Base-by-base conservation (phyloP, 495 filamentous ascomycete species). In the Delitschia confertaspora region DNA sequence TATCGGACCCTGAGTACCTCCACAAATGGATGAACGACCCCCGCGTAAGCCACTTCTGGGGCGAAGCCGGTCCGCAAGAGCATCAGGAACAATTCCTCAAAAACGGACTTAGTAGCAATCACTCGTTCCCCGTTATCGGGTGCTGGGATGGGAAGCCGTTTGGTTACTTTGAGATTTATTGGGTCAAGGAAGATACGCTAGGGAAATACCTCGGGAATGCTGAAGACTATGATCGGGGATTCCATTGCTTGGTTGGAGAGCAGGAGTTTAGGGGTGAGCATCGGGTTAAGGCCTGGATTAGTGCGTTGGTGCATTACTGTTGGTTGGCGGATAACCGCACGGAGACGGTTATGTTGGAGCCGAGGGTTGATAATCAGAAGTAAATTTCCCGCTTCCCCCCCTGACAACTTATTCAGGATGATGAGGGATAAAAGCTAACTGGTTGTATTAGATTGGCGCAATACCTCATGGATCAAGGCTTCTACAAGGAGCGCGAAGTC, bases 101-200 rank as follows among this genome's bases (percentile, higher is more conserved):
- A 1, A 62, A 65, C 11, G 79, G 73, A 11, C 61, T 96, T 29
- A 71, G 69, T 8, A 74, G 68, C 21, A 69, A 68, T 7, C 82
- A 95, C 62, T 85, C 76, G 36, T 95, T 95, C 65, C 93, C 91
- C 0, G 84, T 80, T 1, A 89, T 98, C 51, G 91, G 85, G 22
- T 79, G 83, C 66, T 98, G 88, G 88, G 85, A 93, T 49, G 88
- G 85, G 2, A 82, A 88, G 45, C 91, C 91, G 0, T 98, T 96
- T 63, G 91, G 91, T 0, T 98, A 93, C 55, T 94, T 98, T 57
- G 93, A 98, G 67, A 74, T 98, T 27, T 98, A 98, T 66, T 98
- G 93, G 93, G 88, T 91, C 2, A 94, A 94, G 53, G 91, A 98
- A 60, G 93, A 96, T 57, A 63, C 65, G 1, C 58, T 98, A 17